Evolutionary conservation across 1,284 basidiomycete species (phyloP).

Genomic region (Rhodotorula mucilaginosa): DNA sequence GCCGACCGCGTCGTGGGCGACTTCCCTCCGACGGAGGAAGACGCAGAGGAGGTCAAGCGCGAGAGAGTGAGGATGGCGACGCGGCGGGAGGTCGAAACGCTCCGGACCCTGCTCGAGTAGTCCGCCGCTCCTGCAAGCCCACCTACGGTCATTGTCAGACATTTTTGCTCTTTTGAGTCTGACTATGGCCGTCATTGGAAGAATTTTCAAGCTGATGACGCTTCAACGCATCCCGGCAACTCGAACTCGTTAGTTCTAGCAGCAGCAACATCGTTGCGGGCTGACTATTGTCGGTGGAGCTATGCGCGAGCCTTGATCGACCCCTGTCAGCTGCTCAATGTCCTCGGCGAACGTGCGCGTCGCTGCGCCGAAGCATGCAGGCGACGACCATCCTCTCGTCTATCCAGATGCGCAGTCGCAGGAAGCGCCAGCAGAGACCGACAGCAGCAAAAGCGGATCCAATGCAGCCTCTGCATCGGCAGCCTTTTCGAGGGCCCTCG

Average conservation of each 20-base stretch:
- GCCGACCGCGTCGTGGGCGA: background rate
- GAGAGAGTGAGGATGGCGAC: constrained; percentile 21
- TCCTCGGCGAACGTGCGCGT: background rate
- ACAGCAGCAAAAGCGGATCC: background rate
- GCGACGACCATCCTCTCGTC: background rate
- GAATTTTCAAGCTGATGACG: too few species aligned
- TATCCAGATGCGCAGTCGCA: background rate
- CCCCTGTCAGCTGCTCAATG: background rate
- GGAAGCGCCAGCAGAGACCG: background rate
- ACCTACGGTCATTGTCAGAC: too few species aligned
- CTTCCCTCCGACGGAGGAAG: constrained; percentile 29
- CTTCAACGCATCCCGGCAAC: too few species aligned
- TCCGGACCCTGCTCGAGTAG: constrained; percentile 17
- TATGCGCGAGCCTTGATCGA: background rate
- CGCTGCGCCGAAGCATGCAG: background rate
- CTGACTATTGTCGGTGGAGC: background rate
- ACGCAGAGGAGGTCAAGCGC: constrained; percentile 20
- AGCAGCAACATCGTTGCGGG: too few species aligned
- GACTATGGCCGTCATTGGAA: too few species aligned
- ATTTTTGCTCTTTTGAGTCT: too few species aligned
- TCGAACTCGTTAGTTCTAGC: too few species aligned
- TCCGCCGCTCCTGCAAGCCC: too few species aligned
- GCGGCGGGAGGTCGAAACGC: constrained; percentile 9
- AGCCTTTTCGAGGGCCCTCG: constrained; percentile 40
- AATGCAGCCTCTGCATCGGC: constrained; percentile 20